Base-by-base conservation (phyloP, 768 basidiomycete species). In the Tylopilus sp. region DNA sequence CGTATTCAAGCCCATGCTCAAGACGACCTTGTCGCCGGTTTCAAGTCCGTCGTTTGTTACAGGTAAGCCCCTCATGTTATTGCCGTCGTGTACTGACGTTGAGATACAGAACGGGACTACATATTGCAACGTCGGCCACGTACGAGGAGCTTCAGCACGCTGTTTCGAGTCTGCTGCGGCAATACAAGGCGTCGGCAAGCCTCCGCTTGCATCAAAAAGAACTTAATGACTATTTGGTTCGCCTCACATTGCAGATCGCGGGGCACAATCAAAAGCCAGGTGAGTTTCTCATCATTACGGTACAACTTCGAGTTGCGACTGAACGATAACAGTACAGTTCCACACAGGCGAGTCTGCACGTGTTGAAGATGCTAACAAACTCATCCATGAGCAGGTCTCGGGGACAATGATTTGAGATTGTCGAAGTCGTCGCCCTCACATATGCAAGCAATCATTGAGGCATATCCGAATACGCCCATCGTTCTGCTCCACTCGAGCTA, bases 1-100 rank as follows among this genome's bases (percentile, higher is more conserved):
- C 63, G 55, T 8, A 69, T 88, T 43, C 58, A 45, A 0, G 51
- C 64, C 0, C 60, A 63, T 48, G 81, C 80, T 3, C 49, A 35
- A 5, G 75, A 85, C 51, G 58, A 68, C 0, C 68, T 73, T 28
- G 83, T 88, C 10, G 86, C 71, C 2, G 81, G 77, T 1, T 87
- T 88, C 76, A 91, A 91, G 65, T 88, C 86, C 10, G 77, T 89
- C 40, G 75, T 81, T 1, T 88, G 87, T 67, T 91, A 91, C 63
- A 80, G 67, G 67, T 60, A 52, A 18, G 53, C 35, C n/a, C 2
- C 22, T 26, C 22, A 6, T 13, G 31, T n/a, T n/a, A n/a, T n/a
- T n/a, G 35, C 33, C 38, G 36, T 3, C n/a, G n/a, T 40, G 33
- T 2, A 35, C 21, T 11, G 3, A 44, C 22, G 11, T 13, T 28